Percentiles rank a stretch among this genome's conserved stretches.
Conservation (phyloP, 2,329 filamentous ascomycete genomes). For the Fusarium sp. region DNA sequence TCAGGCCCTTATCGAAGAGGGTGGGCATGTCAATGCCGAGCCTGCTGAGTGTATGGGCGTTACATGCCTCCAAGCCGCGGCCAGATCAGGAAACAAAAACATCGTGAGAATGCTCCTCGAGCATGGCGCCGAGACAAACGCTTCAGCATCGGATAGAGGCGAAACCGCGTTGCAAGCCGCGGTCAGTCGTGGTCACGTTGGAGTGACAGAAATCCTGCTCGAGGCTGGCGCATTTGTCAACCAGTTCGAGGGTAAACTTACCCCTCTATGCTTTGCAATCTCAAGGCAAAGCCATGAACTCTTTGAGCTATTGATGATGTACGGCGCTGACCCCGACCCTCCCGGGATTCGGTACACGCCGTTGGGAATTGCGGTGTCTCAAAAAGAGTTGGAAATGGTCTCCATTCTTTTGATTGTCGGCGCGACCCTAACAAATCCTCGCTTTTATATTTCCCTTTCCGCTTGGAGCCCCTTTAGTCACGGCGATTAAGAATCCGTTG, state of each 20-base stretch:
- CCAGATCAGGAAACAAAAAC: background rate
- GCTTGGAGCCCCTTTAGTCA: accelerated
- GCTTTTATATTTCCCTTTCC: accelerated
- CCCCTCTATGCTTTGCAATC: background rate
- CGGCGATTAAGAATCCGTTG: background rate
- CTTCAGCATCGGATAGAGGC: background rate
- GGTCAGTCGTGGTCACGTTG: background rate
- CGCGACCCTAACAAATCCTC: background rate
- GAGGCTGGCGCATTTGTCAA: background rate
- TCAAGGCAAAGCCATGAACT: background rate
- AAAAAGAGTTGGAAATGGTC: background rate
- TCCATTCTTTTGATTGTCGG: background rate
- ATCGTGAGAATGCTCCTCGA: background rate
- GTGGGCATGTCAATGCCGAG: background rate
- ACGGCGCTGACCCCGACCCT: background rate
- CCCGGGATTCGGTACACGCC: background rate
- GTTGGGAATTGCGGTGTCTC: background rate
- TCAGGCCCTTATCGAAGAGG: background rate
- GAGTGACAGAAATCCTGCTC: background rate
- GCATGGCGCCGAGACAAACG: background rate
- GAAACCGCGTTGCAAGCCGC: background rate
- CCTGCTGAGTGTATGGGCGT: accelerated
- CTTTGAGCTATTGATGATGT: background rate
- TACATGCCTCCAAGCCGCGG: background rate
- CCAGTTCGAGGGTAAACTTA: background rate